Evolutionary conservation across 306 rosid species (phyloP), one percentile per base, ranked within the genome.

Genomic region (Benincasa hispida): DNA sequence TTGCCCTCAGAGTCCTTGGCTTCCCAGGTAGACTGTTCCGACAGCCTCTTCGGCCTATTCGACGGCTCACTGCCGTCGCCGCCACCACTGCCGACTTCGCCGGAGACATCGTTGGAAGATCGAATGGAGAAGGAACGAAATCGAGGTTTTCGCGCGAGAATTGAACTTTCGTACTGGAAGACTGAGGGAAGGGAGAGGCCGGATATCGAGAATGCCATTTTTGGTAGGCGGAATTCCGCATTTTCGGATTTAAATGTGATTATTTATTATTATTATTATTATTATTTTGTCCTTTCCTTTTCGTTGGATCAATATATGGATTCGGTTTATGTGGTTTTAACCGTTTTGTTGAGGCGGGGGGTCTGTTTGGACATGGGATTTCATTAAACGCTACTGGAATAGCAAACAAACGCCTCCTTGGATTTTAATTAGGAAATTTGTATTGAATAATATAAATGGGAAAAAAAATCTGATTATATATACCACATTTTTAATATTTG

Each of bases 21-120:
- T 83, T 94, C 96, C 98, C 96, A 91, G 0, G 97, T 90, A 2
- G 97, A 94, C 81, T 94, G 96, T 80, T 90, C 56, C 1, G 97
- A 94, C 22, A 94, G 86, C 80, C 58, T 86, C 83, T 81, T 91
- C 80, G 77, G 54, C 76, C 74, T 68, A 19, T 35, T 45, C 79
- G 24, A 12, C 2, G 79, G 37, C 15, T 81, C 81, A 32, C 63
- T 19, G 2, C 54, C 73, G 60, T 87, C 28, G 13, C 24, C 28
- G 13, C 24, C 22, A 3, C 25, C 51, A 10, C 51, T 41, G 72
- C 48, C 74, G 37, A 66, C 14, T 42, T 35, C 81, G 1, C 87
- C 60, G 61, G 87, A 77, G 59, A 77, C 55, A 28, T 80, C 77
- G 3, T 35, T 25, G 32, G 85, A 62, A 58, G 82, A 84, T 30